Conservation (phyloP, 345 rosid genomes). For the Passiflora organensis region DNA sequence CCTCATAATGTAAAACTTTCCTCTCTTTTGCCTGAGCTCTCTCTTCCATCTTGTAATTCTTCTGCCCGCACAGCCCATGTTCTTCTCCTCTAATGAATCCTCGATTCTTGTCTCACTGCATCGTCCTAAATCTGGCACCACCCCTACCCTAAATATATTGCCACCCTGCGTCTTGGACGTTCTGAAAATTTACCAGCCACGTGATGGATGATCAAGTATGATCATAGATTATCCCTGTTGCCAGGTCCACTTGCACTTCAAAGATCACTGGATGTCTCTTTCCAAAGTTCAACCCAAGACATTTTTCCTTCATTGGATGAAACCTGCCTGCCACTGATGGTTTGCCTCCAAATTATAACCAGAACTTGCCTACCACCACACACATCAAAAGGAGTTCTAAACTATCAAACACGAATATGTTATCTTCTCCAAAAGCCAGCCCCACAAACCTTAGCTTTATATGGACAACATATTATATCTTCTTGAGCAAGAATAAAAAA, state of each 20-base stretch:
- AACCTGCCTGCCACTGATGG: constrained; percentile 31
- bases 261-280: constrained; percentile 20
- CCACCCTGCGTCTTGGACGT: not conserved
- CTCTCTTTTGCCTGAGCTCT: constrained; percentile 54
- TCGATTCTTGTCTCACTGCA: not conserved
- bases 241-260: constrained; percentile 28
- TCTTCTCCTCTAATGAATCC: constrained; percentile 2
- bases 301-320: constrained; percentile 14
- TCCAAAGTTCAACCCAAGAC: constrained; percentile 15
- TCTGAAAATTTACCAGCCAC: not conserved
- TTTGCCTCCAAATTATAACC: not conserved
- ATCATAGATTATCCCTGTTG: constrained; percentile 3
- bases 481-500: not conserved
- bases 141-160: not conserved
- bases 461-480: not conserved
- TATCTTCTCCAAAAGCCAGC: not conserved
- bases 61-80: constrained; percentile 45
- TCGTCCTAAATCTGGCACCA: not conserved
- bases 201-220: constrained; percentile 8
- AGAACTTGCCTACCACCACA: not conserved
- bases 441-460: not conserved
- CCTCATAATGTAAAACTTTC: constrained; percentile 52
- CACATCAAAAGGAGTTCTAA: not conserved
- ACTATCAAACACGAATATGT: not conserved
- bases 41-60: constrained; percentile 49